Evolutionary conservation across 2,329 filamentous ascomycete genomes (phyloP), one percentile per base, ranked within the genome.

Genomic region (Nigrospora sphaerica): DNA sequence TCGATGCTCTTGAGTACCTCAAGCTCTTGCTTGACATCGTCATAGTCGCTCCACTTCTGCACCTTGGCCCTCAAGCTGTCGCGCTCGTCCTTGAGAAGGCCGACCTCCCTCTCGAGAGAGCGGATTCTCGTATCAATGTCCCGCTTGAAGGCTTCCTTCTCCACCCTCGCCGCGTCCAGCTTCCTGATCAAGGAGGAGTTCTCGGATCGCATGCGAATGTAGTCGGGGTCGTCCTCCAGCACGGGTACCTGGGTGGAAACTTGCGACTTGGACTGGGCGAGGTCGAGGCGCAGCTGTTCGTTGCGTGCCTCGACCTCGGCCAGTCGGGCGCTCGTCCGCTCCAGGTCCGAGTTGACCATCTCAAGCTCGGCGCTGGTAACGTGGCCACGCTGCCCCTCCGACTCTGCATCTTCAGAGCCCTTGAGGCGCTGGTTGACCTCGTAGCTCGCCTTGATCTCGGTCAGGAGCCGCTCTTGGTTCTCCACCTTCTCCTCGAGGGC

Each of bases 1-100:
- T 98, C 93, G 57, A 98, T 96, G 55, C 92, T 95, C 78, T 95
- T 95, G 50, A 98, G 79, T 50, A 97, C 91, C 59, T 97, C 92
- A 3, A 98, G 76, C 66, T 98, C 95, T 53, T 95, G 88, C 68
- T 93, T 96, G 41, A 98, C 81, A 49, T 97, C 92, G 32, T 97
- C 91, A 62, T 98, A 98, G 63, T 98, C 93, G 54, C 81, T 81
- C 82, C 88, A 95, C 62, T 87, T 95, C 52, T 89, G 83, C 4
- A 97, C 79, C 68, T 93, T 95, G 34, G 75, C 72, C 60, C 85
- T 88, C 46, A 97, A 72, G 23, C 77, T 73, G 49, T 96, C 90
- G 52, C 88, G 84, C 62, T 97, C 93, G 32, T 86, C 81, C 57
- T 84, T 85, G 16, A 95, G 69, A 48, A 86, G 78, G 10, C 77